Evolutionary conservation across 2,329 filamentous ascomycete genomes (phyloP).

Genomic region (Alternaria tenuissima): DNA sequence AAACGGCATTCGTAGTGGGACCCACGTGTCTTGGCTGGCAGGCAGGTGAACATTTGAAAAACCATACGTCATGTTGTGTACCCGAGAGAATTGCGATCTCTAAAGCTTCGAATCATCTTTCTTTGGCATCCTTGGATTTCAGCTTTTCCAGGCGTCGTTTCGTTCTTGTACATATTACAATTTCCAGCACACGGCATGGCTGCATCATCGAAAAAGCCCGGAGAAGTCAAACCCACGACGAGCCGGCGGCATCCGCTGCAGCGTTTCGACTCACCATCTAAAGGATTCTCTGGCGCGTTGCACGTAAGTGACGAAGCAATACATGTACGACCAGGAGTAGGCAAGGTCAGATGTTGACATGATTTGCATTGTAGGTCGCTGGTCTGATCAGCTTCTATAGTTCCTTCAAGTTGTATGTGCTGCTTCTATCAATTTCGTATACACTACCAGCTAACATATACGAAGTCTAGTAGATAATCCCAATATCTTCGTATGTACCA

Average conservation of each 20-base stretch:
- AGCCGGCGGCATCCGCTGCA: slow-evolving; percentile 67
- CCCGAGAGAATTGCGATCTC: neutral
- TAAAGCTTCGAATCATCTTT: neutral
- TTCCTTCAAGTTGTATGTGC: slow-evolving; percentile 52
- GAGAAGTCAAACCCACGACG: slow-evolving; percentile 28
- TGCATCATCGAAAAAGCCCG: neutral
- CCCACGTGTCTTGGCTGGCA: slow-evolving; percentile 24
- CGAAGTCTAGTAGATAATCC: slow-evolving; percentile 42
- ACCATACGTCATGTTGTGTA: slow-evolving; percentile 20
- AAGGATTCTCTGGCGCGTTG: slow-evolving; percentile 67
- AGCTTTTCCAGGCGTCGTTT: neutral
- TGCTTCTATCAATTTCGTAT: neutral
- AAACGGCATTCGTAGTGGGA: slow-evolving; percentile 5
- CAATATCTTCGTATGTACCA: slow-evolving; percentile 33
- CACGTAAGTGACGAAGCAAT: slow-evolving; percentile 55
- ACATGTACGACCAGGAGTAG: neutral
- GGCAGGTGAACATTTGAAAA: slow-evolving; percentile 1
- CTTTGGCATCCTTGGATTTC: neutral
- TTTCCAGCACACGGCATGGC: slow-evolving; percentile 9
- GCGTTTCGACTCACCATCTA: slow-evolving; percentile 70
- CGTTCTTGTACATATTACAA: neutral
- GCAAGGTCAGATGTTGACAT: neutral
- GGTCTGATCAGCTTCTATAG: slow-evolving; percentile 57
- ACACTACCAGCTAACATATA: slow-evolving; percentile 10
- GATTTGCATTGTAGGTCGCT: slow-evolving; percentile 31